Conservation (phyloP, 1,139 yeast species). For the Chernovozyma sophiae-reginae region DNA sequence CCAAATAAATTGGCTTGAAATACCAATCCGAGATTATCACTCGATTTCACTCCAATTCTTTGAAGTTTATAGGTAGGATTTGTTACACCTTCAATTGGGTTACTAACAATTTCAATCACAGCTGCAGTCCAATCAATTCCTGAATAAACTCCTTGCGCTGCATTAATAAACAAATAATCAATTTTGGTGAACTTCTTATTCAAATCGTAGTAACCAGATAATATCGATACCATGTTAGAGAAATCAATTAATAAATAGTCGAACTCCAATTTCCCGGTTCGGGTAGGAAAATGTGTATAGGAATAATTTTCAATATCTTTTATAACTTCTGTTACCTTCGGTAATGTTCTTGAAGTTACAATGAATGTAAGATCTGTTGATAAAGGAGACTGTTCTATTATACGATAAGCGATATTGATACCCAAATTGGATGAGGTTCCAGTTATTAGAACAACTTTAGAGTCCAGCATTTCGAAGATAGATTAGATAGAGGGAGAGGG, state of each 20-base stretch:
- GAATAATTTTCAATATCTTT: slow-evolving; percentile 52
- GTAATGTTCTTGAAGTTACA: slow-evolving; percentile 84
- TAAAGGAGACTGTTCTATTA: slow-evolving; percentile 55
- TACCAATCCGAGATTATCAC: slow-evolving; percentile 76
- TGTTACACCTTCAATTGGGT: slow-evolving; percentile 79
- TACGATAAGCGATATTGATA: slow-evolving; percentile 73
- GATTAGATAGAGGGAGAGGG: no score
- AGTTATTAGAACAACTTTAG: slow-evolving; percentile 40
- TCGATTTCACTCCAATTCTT: slow-evolving; percentile 64
- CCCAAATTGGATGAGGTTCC: slow-evolving; percentile 73
- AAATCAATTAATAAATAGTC: slow-evolving; percentile 87
- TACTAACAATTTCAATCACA: slow-evolving; percentile 52
- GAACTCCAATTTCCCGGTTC: slow-evolving; percentile 63
- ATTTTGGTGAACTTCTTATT: slow-evolving; percentile 57
- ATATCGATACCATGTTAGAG: slow-evolving; percentile 82
- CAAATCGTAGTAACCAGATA: slow-evolving; percentile 70
- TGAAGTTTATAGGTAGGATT: slow-evolving; percentile 83
- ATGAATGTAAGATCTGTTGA: slow-evolving; percentile 64
- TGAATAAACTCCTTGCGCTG: slow-evolving; percentile 82
- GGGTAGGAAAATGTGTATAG: slow-evolving; percentile 25
- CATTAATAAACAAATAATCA: slow-evolving; percentile 79
- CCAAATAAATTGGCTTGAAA: slow-evolving; percentile 96
- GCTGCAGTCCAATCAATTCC: slow-evolving; percentile 89
- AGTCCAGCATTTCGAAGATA: slow-evolving; percentile 8
- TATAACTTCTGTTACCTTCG: slow-evolving; percentile 78